phyloP scores from a whole-genome alignment of 1,139 yeast genomes.

The Nakaseomyces glabratus region DNA sequence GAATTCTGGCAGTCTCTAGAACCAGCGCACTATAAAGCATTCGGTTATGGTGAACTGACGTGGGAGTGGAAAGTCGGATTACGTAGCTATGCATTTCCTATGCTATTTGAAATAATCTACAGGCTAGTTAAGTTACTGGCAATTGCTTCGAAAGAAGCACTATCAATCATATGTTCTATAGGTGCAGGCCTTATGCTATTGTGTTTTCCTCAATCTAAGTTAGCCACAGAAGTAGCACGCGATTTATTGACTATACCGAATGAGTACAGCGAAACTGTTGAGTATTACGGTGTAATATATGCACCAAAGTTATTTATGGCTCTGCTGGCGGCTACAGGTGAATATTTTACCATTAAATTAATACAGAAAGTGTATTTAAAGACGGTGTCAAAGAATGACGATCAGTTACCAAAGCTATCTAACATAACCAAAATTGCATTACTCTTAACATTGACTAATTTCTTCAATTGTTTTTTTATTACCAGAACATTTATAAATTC shows the following conservation, averaged over 20 bases:
- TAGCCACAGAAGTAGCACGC: conserved; percentile 26
- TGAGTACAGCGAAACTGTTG: conserved; percentile 12
- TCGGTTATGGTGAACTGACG: conserved; percentile 74
- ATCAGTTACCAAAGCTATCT: conserved; percentile 8
- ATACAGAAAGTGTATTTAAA: conserved; percentile 31
- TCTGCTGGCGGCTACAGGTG: conserved; percentile 62
- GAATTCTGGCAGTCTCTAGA: conserved; percentile 91
- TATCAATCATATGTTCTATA: conserved; percentile 1
- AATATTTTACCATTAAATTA: conserved; percentile 47
- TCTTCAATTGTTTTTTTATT: conserved; percentile 73
- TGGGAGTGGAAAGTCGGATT: conserved; percentile 90
- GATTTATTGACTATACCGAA: conserved; percentile 10
- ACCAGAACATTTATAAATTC: conserved; percentile 85
- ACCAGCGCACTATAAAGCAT: conserved; percentile 73
- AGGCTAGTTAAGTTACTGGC: conserved; percentile 11
- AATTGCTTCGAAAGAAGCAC: neutral
- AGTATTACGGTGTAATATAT: conserved; percentile 33
- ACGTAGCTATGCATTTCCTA: conserved; percentile 74
- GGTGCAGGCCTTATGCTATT: conserved; percentile 7
- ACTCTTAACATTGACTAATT: conserved; percentile 54
- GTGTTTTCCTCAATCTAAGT: conserved; percentile 7
- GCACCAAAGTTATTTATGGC: conserved; percentile 67
- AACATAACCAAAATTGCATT: conserved; percentile 13
- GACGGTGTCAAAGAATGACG: conserved; percentile 29
- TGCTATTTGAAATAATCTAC: conserved; percentile 41